Conservation (phyloP, 495 filamentous ascomycete species). For the Talaromyces borbonicus region DNA sequence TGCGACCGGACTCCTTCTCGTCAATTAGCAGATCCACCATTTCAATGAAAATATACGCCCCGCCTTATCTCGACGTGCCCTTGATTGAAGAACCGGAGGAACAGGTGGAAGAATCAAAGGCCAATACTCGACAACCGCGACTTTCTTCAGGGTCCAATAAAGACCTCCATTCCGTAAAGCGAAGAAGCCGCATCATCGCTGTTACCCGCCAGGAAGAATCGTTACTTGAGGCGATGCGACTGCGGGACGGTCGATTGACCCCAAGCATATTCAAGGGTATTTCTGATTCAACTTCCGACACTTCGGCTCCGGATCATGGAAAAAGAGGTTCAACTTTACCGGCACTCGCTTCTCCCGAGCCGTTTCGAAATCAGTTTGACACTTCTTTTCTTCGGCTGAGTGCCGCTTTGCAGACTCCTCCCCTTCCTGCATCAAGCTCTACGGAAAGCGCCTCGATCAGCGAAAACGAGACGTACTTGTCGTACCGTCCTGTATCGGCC, state of each 20-base stretch:
- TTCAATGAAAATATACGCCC: conserved; percentile 9
- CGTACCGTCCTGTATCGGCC: conserved; percentile 26
- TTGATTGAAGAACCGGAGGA: conserved; percentile 5
- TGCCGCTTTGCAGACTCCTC: conserved; percentile 20
- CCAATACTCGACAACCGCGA: not conserved
- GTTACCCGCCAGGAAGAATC: conserved; percentile 81
- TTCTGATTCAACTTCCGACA: conserved; percentile 12
- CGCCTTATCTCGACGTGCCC: not conserved
- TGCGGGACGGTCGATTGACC: conserved; percentile 66
- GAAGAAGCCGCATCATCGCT: conserved; percentile 62
- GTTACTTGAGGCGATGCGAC: conserved; percentile 69
- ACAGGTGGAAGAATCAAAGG: not conserved
- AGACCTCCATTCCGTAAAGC: conserved; percentile 9
- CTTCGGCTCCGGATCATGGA: conserved; percentile 14
- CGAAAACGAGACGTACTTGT: conserved; percentile 21
- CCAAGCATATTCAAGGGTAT: conserved; percentile 56
- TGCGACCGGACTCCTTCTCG: conserved; percentile 15
- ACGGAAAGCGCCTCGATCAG: conserved; percentile 22
- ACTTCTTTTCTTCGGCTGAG: conserved; percentile 38
- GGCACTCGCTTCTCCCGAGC: conserved; percentile 27
- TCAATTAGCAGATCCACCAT: conserved; percentile 20
- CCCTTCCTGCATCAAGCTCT: conserved; percentile 1
- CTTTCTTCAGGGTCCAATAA: not conserved
- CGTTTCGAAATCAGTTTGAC: conserved; percentile 25
- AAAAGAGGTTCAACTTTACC: conserved; percentile 22